A percentile compares a stretch with the other conserved stretches of the same genome.
Evolutionary conservation across 805 yeast species (phyloP).

Genomic region (Suhomyces sp.): DNA sequence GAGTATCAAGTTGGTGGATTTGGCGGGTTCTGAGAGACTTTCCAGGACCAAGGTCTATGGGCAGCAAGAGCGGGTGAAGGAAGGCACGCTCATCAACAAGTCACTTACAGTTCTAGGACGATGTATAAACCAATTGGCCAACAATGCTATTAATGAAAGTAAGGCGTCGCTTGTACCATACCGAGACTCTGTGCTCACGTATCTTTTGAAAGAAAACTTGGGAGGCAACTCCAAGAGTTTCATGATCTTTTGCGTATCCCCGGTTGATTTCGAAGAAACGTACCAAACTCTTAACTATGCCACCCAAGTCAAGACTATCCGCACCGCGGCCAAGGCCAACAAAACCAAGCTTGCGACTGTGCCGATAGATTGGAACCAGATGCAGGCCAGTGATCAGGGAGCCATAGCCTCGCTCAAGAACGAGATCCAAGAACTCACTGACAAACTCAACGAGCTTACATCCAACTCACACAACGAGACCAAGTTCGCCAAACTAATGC

Average conservation of each 20-base stretch:
- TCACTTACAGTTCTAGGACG: slow-evolving; percentile 77
- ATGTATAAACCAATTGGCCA: slow-evolving; percentile 49
- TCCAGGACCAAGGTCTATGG: slow-evolving; percentile 59
- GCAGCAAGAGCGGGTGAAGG: slow-evolving; percentile 54
- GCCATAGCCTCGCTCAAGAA: slow-evolving; percentile 27
- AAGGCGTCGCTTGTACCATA: slow-evolving; percentile 53
- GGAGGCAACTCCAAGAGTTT: slow-evolving; percentile 88
- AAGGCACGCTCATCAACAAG: slow-evolving; percentile 75
- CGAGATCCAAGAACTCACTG: slow-evolving; percentile 31
- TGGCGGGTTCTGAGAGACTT: slow-evolving; percentile 81
- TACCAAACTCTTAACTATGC: slow-evolving; percentile 76
- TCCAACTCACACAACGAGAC: background rate
- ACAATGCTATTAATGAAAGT: slow-evolving; percentile 28
- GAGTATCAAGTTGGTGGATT: slow-evolving; percentile 65
- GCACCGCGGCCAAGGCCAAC: slow-evolving; percentile 54
- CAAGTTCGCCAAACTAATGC: slow-evolving; percentile 22
- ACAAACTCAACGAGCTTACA: slow-evolving; percentile 16
- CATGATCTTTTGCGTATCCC: slow-evolving; percentile 84
- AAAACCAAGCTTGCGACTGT: slow-evolving; percentile 24
- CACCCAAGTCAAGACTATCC: slow-evolving; percentile 67
- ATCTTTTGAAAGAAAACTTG: slow-evolving; percentile 69
- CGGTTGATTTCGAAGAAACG: slow-evolving; percentile 75
- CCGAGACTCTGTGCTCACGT: slow-evolving; percentile 72
- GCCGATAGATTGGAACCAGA: slow-evolving; percentile 32
- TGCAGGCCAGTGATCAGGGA: slow-evolving; percentile 22